Conservation (phyloP, 768 basidiomycete genomes). For the Termitomyces sp. region DNA sequence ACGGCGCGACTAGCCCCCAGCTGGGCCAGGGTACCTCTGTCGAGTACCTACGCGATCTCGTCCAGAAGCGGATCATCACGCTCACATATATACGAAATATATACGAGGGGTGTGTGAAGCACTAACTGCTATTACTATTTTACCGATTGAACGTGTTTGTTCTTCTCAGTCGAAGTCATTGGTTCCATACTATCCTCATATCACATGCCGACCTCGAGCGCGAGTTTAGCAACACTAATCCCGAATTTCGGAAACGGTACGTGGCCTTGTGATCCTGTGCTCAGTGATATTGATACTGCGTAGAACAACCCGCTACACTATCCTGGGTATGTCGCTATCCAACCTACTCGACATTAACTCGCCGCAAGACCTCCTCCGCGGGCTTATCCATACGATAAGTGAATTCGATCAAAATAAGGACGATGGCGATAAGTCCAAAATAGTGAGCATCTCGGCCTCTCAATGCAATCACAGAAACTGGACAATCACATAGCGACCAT, state of each 20-base stretch:
- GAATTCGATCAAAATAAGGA: conserved; percentile 80
- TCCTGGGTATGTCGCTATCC: conserved; percentile 83
- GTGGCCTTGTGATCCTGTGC: conserved; percentile 11
- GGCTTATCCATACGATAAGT: conserved; percentile 60
- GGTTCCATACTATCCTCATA: conserved; percentile 86
- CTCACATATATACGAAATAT: conserved; percentile 81
- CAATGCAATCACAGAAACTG: conserved; percentile 2
- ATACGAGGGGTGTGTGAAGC: conserved; percentile 69
- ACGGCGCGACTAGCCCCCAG: conserved; percentile 37
- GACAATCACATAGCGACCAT: conserved; percentile 16
- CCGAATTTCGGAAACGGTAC: conserved; percentile 75
- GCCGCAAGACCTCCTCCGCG: conserved; percentile 74
- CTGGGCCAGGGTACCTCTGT: conserved; percentile 62
- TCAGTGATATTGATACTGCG: not conserved
- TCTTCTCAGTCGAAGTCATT: conserved; percentile 62
- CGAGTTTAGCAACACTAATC: conserved; percentile 70
- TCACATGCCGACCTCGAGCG: conserved; percentile 67
- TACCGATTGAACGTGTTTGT: not conserved
- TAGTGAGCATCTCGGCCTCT: conserved; percentile 34
- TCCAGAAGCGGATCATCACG: conserved; percentile 81
- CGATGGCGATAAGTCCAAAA: conserved; percentile 67
- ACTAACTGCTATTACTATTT: not conserved
- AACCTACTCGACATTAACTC: conserved; percentile 76
- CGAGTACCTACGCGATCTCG: conserved; percentile 72
- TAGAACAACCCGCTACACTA: conserved; percentile 78